phyloP scores from a whole-genome alignment of 768 basidiomycete genomes.

The Tephrocybe rancida region DNA sequence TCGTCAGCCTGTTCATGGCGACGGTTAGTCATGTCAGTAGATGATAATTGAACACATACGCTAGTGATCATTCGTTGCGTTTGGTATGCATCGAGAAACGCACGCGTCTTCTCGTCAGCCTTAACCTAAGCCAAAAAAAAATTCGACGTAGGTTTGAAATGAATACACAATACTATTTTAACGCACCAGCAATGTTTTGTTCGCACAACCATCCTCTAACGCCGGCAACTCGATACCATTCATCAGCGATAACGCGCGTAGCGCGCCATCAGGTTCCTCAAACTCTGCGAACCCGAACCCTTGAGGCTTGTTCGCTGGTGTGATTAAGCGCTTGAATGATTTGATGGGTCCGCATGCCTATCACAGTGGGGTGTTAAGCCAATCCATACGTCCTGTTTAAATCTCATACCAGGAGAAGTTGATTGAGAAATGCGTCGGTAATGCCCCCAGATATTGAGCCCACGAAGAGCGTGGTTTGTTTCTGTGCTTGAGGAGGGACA shows the following conservation, averaged over 20 bases:
- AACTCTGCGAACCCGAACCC: constrained; percentile 98
- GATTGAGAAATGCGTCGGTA: constrained; percentile 78
- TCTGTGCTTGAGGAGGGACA: constrained; percentile 68
- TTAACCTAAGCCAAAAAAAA: constrained; percentile 63
- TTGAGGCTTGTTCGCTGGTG: constrained; percentile 91
- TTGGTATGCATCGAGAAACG: constrained; percentile 85
- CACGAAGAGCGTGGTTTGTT: constrained; percentile 81
- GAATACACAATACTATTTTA: constrained; percentile 35
- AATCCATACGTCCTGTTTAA: background rate
- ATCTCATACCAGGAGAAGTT: constrained; percentile 68
- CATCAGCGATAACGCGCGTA: constrained; percentile 61
- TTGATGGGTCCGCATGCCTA: constrained; percentile 90
- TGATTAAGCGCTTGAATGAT: constrained; percentile 91
- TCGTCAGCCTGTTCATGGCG: constrained; percentile 64
- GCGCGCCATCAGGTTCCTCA: constrained; percentile 89
- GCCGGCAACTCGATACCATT: constrained; percentile 56
- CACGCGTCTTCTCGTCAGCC: constrained; percentile 93
- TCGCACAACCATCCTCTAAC: constrained; percentile 52
- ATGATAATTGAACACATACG: constrained; percentile 49
- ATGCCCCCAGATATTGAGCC: constrained; percentile 95
- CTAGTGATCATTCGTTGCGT: constrained; percentile 79
- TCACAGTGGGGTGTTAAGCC: background rate
- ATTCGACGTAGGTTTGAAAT: constrained; percentile 47
- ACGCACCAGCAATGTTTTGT: constrained; percentile 66
- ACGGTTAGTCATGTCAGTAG: background rate